Evolutionary conservation across 345 rosid genomes (phyloP).

Genomic region (Salix suchowensis): DNA sequence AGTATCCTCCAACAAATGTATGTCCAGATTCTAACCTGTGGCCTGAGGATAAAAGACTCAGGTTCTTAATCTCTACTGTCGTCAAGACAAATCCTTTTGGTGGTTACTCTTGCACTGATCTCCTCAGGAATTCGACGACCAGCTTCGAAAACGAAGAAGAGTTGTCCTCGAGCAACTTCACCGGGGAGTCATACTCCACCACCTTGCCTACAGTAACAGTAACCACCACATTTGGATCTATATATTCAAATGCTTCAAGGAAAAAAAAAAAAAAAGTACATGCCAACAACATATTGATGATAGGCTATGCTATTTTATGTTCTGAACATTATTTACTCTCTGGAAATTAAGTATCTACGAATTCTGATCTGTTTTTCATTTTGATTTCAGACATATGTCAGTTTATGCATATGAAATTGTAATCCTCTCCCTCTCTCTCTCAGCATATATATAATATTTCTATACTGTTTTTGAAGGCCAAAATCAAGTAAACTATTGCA

Average conservation of each 20-base stretch:
- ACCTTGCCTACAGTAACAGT: slow-evolving; percentile 44
- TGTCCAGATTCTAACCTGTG: neutral
- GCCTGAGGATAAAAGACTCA: neutral
- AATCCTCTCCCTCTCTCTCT: too few relatives aligned
- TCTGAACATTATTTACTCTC: neutral
- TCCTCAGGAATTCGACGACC: slow-evolving; percentile 53
- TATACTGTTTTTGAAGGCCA: too few relatives aligned
- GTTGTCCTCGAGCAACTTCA: slow-evolving; percentile 46
- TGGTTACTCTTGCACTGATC: slow-evolving; percentile 38
- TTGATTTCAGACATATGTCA: too few relatives aligned
- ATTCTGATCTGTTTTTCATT: too few relatives aligned
- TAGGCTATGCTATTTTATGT: neutral
- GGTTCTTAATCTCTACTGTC: neutral
- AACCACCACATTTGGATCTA: neutral
- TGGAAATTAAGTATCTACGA: too few relatives aligned
- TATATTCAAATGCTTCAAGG: neutral
- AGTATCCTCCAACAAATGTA: neutral
- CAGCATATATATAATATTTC: too few relatives aligned
- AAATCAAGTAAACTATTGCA: too few relatives aligned
- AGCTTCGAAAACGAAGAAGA: slow-evolving; percentile 62
- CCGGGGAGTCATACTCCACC: slow-evolving; percentile 41
- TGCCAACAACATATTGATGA: neutral
- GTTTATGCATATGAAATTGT: too few relatives aligned
- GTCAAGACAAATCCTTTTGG: slow-evolving; percentile 11
- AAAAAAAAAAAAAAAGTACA: neutral